Percentiles rank a stretch among this genome's conserved stretches.
phyloP scores from a whole-genome alignment of 2,329 filamentous ascomycete genomes.

The Colletotrichum siamense region DNA sequence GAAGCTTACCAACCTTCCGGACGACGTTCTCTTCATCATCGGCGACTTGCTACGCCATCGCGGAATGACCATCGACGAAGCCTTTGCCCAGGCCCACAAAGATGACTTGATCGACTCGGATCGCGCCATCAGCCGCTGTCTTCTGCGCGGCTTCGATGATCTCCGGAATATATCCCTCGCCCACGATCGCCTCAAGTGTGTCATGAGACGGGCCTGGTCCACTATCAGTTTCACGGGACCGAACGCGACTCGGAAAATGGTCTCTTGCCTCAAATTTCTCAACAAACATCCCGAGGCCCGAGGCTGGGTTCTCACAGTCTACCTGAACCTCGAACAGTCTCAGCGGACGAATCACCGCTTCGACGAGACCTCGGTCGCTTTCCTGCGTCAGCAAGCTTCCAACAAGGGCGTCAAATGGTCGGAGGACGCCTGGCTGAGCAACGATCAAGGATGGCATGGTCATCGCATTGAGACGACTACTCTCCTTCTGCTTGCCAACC shows the following conservation, averaged over 20 bases:
- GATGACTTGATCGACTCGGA: not conserved
- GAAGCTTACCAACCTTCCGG: not conserved
- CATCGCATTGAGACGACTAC: not conserved
- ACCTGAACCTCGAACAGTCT: not conserved
- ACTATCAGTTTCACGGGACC: not conserved
- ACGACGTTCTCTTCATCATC: not conserved
- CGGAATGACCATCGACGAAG: not conserved
- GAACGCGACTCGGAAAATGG: not conserved
- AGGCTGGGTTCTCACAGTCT: not conserved
- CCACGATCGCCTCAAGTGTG: rapidly evolving
- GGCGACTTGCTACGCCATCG: not conserved
- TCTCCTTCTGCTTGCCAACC: not conserved
- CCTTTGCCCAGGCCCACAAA: not conserved
- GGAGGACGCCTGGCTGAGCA: not conserved
- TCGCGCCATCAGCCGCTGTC: not conserved
- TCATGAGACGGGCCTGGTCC: not conserved
- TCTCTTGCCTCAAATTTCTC: not conserved
- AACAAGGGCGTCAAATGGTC: not conserved
- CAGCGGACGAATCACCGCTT: not conserved
- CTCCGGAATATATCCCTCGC: rapidly evolving
- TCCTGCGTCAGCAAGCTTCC: not conserved
- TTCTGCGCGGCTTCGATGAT: not conserved
- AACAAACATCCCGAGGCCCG: not conserved
- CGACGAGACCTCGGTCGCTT: not conserved
- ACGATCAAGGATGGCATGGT: not conserved